phyloP scores from a whole-genome alignment of 331 rosid species.

The Malus hybrid region DNA sequence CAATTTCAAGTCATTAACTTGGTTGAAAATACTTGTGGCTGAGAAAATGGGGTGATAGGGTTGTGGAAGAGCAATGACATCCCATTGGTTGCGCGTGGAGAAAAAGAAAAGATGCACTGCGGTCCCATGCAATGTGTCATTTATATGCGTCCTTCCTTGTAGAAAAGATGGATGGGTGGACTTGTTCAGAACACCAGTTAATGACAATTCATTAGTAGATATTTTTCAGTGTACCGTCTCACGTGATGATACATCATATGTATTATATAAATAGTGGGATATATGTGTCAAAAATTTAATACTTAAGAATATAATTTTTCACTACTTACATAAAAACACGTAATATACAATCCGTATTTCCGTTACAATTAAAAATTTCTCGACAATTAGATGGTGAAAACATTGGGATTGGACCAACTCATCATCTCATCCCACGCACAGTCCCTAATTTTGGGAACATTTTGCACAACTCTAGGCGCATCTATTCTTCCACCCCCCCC shows the following conservation, averaged over 20 bases:
- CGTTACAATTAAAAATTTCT: too few relatives aligned
- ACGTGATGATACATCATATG: too few relatives aligned
- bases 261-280: too few relatives aligned
- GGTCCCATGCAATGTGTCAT: conserved; percentile 42
- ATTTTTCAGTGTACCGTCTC: too few relatives aligned
- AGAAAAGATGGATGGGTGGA: conserved; percentile 42
- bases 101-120: conserved; percentile 23
- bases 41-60: conserved; percentile 6
- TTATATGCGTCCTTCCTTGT: neutral
- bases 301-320: too few relatives aligned
- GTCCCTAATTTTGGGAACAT: conserved; percentile 58
- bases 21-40: neutral
- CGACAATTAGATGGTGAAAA: conserved; percentile 43
- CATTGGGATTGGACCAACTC: conserved; percentile 62
- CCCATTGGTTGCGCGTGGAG: conserved; percentile 38
- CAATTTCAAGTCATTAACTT: neutral
- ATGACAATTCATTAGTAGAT: neutral
- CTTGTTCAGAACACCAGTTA: conserved; percentile 50
- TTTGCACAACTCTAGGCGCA: conserved; percentile 30
- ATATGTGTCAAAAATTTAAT: too few relatives aligned
- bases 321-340: too few relatives aligned
- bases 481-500: conserved; percentile 1
- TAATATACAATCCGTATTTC: rapidly evolving
- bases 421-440: conserved; percentile 40
- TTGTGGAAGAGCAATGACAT: conserved; percentile 3